A percentile compares a stretch with the other conserved stretches of the same genome.
phyloP scores from a whole-genome alignment of 2,329 filamentous ascomycete genomes.

The Colletotrichum brevisporum region DNA sequence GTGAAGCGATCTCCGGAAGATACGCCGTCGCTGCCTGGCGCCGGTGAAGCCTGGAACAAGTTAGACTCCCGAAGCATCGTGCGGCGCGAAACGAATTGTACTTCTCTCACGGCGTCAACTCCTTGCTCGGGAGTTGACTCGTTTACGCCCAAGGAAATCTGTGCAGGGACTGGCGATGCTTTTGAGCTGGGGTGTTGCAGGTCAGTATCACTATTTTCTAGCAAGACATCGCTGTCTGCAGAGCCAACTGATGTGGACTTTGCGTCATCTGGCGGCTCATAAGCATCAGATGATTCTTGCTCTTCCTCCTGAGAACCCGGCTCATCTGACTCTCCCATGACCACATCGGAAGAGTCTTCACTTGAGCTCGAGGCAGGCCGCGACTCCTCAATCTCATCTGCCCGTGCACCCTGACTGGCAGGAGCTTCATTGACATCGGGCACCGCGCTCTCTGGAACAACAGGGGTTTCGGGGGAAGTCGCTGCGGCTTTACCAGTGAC shows the following conservation, averaged over 20 bases:
- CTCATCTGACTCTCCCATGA: slow-evolving; percentile 39
- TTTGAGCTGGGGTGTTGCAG: slow-evolving; percentile 44
- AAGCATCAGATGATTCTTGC: slow-evolving; percentile 59
- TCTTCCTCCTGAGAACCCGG: slow-evolving; percentile 40
- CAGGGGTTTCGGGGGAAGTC: slow-evolving; percentile 7
- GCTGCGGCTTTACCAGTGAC: slow-evolving; percentile 31
- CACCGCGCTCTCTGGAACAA: slow-evolving; percentile 12
- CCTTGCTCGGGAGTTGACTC: slow-evolving; percentile 45
- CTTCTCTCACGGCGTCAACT: slow-evolving; percentile 56
- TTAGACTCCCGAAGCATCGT: slow-evolving; percentile 23
- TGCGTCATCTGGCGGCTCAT: slow-evolving; percentile 72
- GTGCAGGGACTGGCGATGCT: slow-evolving; percentile 40
- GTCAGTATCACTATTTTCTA: slow-evolving; percentile 48
- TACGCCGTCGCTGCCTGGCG: slow-evolving; percentile 40
- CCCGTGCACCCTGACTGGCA: neutral
- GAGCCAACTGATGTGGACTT: slow-evolving; percentile 64
- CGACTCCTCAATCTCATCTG: slow-evolving; percentile 11
- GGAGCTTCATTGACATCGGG: neutral
- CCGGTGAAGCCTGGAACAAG: slow-evolving; percentile 43
- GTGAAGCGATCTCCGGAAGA: slow-evolving; percentile 42
- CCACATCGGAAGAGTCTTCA: slow-evolving; percentile 38
- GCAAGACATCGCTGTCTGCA: slow-evolving; percentile 41
- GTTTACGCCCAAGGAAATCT: slow-evolving; percentile 41
- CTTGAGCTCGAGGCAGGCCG: slow-evolving; percentile 19
- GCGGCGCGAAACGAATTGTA: slow-evolving; percentile 53